Evolutionary conservation across 2,329 filamentous ascomycete genomes (phyloP).

Genomic region (Paecilomyces sp.): DNA sequence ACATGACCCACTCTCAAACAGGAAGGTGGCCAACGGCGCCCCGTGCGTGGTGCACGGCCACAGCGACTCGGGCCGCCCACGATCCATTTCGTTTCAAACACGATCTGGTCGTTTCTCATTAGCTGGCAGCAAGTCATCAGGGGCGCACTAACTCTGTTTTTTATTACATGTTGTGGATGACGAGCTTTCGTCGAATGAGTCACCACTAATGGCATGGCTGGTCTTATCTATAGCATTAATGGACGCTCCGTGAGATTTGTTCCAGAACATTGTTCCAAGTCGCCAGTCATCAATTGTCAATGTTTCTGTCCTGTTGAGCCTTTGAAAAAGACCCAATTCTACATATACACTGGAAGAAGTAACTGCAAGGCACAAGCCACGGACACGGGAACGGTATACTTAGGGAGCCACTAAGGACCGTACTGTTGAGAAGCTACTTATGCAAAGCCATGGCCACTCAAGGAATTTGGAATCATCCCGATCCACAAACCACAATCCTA

Average conservation of each 20-base stretch:
- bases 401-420: background rate
- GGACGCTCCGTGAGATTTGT: background rate
- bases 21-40: background rate
- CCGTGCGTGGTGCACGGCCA: background rate
- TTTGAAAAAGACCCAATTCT: background rate
- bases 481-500: constrained; percentile 9
- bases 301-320: background rate
- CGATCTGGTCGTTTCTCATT: background rate
- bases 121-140: background rate
- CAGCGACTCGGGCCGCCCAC: background rate
- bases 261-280: too few relatives aligned
- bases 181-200: background rate
- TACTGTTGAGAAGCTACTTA: background rate
- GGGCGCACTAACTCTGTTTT: background rate
- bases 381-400: background rate
- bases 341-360: too few relatives aligned
- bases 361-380: background rate
- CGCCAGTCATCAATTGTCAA: too few relatives aligned
- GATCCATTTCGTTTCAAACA: background rate
- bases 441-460: constrained; percentile 1
- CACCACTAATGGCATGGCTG: background rate
- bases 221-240: background rate
- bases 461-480: constrained; percentile 7
- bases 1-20: background rate
- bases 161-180: background rate